Base-by-base conservation (phyloP, 2,329 filamentous ascomycete genomes). In the Trichoderma aggressivum region DNA sequence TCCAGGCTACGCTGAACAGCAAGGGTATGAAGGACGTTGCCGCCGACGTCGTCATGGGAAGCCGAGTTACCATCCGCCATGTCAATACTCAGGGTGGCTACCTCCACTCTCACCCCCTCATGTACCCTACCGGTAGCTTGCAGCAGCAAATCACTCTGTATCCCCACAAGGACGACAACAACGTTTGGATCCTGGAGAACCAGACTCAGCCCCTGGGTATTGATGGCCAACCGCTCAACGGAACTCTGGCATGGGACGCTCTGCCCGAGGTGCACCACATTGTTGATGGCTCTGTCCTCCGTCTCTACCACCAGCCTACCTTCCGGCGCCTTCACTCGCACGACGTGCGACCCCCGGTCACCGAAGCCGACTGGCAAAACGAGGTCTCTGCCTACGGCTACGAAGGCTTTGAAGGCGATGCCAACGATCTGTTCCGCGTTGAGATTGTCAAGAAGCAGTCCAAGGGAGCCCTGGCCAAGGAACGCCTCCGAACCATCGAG, bases 81-180 rank as follows among this genome's bases (percentile, higher is more conserved):
- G 92, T 94, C 83, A 98, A 98, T 82, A 99, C 96, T 5, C 96
- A 99, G 80, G 96, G 96, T 77, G 96, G 96, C 69, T 99, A 99
- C 81, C 88, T 99, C 67, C 96, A 99, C 84, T 98, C 96, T 8
- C 96, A 99, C 81, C 89, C 90, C 77, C 91, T 98, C 79, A 99
- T 99, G 96, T 99, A 98, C 80, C 96, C 96, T 4, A 93, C 90
- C 10, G 96, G 96, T 75, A 98, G 94, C 87, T 97, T 98, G 86
- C 97, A 99, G 84, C 96, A 99, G 81, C 96, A 99, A 81, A 94
- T 99, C 77, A 99, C 96, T 1, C 89, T 99, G 3, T 99, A 99
- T 78, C 96, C 96, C 8, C 96, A 99, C 87, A 98, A 98, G 87
- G 96, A 99, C 78, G 94, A 97, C 80, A 99, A 99, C 87, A 99